These are phyloP conservation scores for Knufia petricola DNA, from an alignment of 2,329 filamentous ascomycete species.

Conservation along the genomic window DNA sequence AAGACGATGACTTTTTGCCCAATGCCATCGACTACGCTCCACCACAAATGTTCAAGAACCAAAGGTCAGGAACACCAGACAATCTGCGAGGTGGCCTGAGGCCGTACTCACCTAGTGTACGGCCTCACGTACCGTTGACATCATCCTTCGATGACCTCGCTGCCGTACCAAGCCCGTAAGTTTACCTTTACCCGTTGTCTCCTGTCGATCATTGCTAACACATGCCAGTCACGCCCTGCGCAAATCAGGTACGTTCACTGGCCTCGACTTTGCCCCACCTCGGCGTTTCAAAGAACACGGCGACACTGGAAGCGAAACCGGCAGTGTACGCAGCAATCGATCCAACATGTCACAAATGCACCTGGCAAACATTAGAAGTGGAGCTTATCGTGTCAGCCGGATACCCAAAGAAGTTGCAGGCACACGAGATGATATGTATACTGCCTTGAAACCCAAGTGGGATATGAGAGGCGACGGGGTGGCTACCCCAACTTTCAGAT, in stretches of 20 bases:
- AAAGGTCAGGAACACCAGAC: constrained; percentile 56
- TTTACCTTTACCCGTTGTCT: constrained; percentile 27
- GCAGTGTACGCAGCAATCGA: constrained; percentile 56
- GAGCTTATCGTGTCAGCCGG: constrained; percentile 77
- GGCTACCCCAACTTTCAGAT: background rate
- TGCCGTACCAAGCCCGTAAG: constrained; percentile 82
- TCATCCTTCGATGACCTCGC: constrained; percentile 81
- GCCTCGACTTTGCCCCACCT: constrained; percentile 42
- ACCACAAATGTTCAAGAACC: constrained; percentile 56
- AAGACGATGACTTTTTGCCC: constrained; percentile 64
- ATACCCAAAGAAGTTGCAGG: constrained; percentile 75
- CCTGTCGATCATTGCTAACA: constrained; percentile 9
- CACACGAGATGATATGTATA: constrained; percentile 57
- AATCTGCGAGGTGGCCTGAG: constrained; percentile 49
- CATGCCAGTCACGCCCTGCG: constrained; percentile 35
- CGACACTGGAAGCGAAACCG: constrained; percentile 36
- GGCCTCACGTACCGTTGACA: constrained; percentile 66
- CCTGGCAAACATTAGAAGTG: constrained; percentile 62
- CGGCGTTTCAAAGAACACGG: constrained; percentile 34
- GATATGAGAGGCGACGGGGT: constrained; percentile 32
- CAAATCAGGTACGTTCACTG: constrained; percentile 40
- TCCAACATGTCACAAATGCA: constrained; percentile 66
- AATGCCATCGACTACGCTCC: constrained; percentile 75
- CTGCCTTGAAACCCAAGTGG: constrained; percentile 49
- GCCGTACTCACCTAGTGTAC: constrained; percentile 65